Percentiles rank a stretch among this genome's conserved stretches.
These are phyloP conservation scores for Rosellinia necatrix DNA, from an alignment of 2,329 filamentous ascomycete species.

Conservation along the genomic window DNA sequence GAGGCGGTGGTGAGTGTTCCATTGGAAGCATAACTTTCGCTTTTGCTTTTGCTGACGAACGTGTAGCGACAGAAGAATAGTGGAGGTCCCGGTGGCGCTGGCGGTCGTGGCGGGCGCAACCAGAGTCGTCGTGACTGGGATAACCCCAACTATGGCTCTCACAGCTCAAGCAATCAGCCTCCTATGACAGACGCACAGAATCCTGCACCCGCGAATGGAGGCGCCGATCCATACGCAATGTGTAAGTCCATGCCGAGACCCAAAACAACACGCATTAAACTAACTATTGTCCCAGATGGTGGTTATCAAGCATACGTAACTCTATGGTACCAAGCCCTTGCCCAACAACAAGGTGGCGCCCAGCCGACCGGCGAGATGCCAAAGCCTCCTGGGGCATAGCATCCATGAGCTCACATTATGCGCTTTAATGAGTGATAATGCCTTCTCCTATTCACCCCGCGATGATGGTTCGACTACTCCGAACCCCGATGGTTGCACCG, in stretches of 20 bases:
- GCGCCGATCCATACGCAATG: constrained; percentile 73
- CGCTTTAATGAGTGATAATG: background rate
- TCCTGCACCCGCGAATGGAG: constrained; percentile 53
- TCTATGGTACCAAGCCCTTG: constrained; percentile 77
- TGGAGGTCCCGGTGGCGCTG: constrained; percentile 51
- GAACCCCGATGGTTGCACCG: constrained; percentile 10
- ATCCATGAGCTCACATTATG: background rate
- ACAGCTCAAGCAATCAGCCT: constrained; percentile 49
- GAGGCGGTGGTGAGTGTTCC: constrained; percentile 74
- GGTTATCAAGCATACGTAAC: constrained; percentile 81
- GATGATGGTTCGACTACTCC: background rate
- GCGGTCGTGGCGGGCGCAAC: constrained; percentile 45
- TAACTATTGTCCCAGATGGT: constrained; percentile 60
- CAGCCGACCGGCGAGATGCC: constrained; percentile 43
- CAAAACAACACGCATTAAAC: constrained; percentile 21
- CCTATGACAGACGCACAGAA: constrained; percentile 45
- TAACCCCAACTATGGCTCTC: constrained; percentile 57
- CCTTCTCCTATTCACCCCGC: background rate
- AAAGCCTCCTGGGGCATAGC: constrained; percentile 47
- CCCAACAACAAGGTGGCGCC: constrained; percentile 49
- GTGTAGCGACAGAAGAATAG: constrained; percentile 59
- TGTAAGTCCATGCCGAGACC: constrained; percentile 55
- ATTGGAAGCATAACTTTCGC: background rate
- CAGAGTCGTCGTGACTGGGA: constrained; percentile 58
- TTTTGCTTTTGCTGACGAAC: constrained; percentile 37